These are phyloP conservation scores for Coffea humblotiana DNA, from an alignment of 305 asterid genomes.

Conservation along the genomic window DNA sequence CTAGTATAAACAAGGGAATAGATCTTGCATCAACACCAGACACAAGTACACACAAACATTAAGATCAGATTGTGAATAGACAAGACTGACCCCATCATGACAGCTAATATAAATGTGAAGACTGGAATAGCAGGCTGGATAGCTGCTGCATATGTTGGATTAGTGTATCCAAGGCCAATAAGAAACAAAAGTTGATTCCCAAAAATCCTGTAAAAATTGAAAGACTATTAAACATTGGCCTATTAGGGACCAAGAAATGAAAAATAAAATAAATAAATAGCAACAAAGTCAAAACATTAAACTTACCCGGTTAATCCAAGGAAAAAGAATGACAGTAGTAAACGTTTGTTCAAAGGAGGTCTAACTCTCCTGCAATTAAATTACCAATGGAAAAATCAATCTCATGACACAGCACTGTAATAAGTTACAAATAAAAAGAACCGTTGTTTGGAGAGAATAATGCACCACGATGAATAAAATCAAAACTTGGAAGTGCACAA, in stretches of 20 bases:
- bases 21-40: background rate
- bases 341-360: slow-evolving; percentile 57
- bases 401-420: slow-evolving; percentile 1
- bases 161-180: slow-evolving; percentile 92
- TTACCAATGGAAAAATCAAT: slow-evolving; percentile 15
- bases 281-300: slow-evolving; percentile 8
- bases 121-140: slow-evolving; percentile 97
- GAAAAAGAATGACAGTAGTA: slow-evolving; percentile 70
- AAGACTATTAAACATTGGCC: slow-evolving; percentile 17
- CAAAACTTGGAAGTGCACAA: background rate
- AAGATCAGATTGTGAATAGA: slow-evolving; percentile 19
- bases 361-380: slow-evolving; percentile 62
- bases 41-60: background rate
- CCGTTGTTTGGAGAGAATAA: background rate
- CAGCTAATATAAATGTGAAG: slow-evolving; percentile 83
- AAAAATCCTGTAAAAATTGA: slow-evolving; percentile 57
- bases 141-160: slow-evolving; percentile 95
- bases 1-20: background rate
- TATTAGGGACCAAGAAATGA: background rate
- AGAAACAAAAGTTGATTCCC: slow-evolving; percentile 95
- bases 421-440: background rate
- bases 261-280: background rate
- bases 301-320: slow-evolving; percentile 95
- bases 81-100: slow-evolving; percentile 78
- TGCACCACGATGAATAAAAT: background rate